Conservation (phyloP, 1,284 basidiomycete genomes). For the Sanghuangporus weigelae region DNA sequence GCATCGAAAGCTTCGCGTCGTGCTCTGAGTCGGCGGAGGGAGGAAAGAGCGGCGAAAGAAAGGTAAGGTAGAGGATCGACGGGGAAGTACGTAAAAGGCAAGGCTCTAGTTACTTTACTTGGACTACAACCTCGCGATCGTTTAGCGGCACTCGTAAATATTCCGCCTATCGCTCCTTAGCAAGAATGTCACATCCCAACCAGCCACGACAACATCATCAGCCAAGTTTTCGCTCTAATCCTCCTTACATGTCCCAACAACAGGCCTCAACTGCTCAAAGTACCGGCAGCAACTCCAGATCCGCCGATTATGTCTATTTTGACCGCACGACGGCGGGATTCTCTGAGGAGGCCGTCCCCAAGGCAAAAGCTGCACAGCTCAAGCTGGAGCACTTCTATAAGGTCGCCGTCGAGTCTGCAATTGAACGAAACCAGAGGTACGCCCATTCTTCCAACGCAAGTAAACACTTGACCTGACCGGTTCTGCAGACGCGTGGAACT, state of each 20-base stretch:
- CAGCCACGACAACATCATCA: conserved; percentile 15
- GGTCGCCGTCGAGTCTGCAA: conserved; percentile 84
- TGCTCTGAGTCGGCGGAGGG: background rate
- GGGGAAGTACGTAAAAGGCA: background rate
- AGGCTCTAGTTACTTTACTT: background rate
- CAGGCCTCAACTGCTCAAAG: conserved; percentile 20
- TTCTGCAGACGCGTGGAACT: conserved; percentile 79
- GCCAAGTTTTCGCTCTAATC: conserved; percentile 10
- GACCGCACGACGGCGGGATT: conserved; percentile 83
- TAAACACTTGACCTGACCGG: conserved; percentile 17
- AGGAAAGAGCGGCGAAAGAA: background rate
- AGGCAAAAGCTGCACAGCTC: conserved; percentile 92
- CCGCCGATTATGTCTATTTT: conserved; percentile 93
- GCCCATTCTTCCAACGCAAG: conserved; percentile 12
- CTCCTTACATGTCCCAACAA: conserved; percentile 22
- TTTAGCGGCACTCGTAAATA: conserved; percentile 3
- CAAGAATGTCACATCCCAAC: conserved; percentile 17
- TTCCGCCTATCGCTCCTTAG: background rate
- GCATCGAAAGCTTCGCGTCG: conserved; percentile 2
- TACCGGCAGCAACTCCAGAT: conserved; percentile 27
- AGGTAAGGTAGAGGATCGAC: background rate
- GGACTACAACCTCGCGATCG: background rate
- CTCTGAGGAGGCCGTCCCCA: conserved; percentile 84
- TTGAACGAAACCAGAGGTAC: conserved; percentile 67
- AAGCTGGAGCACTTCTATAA: conserved; percentile 99